Evolutionary conservation across 139 green algal genomes (phyloP).

Genomic region (Yamagishiella unicocca): DNA sequence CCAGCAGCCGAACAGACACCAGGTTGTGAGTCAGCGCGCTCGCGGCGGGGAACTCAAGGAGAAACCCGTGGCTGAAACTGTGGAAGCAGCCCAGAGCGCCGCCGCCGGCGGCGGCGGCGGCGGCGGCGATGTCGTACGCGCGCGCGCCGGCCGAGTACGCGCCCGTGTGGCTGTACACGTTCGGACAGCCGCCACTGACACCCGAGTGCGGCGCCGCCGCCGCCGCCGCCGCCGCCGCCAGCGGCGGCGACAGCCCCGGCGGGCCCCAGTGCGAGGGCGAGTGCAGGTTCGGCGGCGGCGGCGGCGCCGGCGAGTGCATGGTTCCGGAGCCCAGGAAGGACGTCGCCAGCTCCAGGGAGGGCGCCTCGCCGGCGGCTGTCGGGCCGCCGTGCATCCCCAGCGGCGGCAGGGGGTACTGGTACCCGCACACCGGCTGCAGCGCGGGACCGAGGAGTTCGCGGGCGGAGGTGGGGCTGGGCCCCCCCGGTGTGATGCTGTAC

Average conservation of each 20-base stretch:
- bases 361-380: neutral
- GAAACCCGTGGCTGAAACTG: constrained; percentile 19
- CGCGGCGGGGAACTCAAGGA: constrained; percentile 43
- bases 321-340: no score
- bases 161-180: constrained; percentile 37
- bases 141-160: neutral
- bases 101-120: neutral
- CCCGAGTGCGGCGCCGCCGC: neutral
- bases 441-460: constrained; percentile 36
- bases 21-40: constrained; percentile 20
- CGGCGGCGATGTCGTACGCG: neutral
- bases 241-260: neutral
- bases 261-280: no score
- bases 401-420: constrained; percentile 28
- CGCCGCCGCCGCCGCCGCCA: neutral
- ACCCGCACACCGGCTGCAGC: constrained; percentile 30
- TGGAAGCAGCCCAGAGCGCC: neutral
- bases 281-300: no score
- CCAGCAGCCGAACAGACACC: constrained; percentile 44
- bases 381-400: neutral
- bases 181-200: neutral
- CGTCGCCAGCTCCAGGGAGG: neutral
- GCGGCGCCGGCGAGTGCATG: no score
- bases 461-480: neutral
- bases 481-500: neutral